Percentiles rank a stretch among this genome's conserved stretches.
These are phyloP conservation scores for Podaxis sp. DNA, from an alignment of 768 basidiomycete species.

Conservation along the genomic window DNA sequence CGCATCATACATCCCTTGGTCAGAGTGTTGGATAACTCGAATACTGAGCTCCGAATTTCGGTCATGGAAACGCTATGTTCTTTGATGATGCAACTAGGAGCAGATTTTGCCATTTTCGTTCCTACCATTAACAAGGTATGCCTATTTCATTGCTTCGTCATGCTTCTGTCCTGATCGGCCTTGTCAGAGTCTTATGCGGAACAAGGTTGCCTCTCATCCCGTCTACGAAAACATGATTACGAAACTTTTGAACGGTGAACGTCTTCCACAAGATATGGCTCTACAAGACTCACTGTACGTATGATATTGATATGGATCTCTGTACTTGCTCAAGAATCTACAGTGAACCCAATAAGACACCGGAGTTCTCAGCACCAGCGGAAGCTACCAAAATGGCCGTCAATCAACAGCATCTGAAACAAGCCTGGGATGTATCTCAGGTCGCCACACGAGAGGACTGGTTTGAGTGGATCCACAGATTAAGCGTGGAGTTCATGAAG, in stretches of 20 bases:
- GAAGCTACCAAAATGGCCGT: slow-evolving; percentile 89
- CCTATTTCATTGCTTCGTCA: not conserved
- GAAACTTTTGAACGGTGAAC: slow-evolving; percentile 89
- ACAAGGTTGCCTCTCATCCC: slow-evolving; percentile 69
- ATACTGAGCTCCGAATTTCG: slow-evolving; percentile 77
- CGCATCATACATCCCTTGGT: slow-evolving; percentile 95
- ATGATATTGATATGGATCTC: not conserved
- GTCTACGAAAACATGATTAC: slow-evolving; percentile 87
- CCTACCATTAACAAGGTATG: slow-evolving; percentile 93
- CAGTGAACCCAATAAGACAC: slow-evolving; percentile 58
- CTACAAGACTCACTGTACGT: slow-evolving; percentile 66
- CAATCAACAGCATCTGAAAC: slow-evolving; percentile 96
- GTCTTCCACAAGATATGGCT: slow-evolving; percentile 81
- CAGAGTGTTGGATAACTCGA: slow-evolving; percentile 72
- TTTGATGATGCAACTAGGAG: slow-evolving; percentile 87
- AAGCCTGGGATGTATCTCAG: slow-evolving; percentile 90
- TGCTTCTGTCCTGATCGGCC: not conserved
- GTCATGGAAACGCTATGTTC: slow-evolving; percentile 95
- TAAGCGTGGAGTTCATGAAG: slow-evolving; percentile 95
- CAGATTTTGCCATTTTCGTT: slow-evolving; percentile 97
- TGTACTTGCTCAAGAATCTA: slow-evolving; percentile 28
- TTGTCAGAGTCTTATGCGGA: slow-evolving; percentile 66
- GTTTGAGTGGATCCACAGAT: slow-evolving; percentile 91
- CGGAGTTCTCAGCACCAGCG: slow-evolving; percentile 78
- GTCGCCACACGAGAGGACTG: slow-evolving; percentile 83